These are phyloP conservation scores for Lagenidium giganteum DNA, from an alignment of 352 stramenopile genomes.

Conservation along the genomic window DNA sequence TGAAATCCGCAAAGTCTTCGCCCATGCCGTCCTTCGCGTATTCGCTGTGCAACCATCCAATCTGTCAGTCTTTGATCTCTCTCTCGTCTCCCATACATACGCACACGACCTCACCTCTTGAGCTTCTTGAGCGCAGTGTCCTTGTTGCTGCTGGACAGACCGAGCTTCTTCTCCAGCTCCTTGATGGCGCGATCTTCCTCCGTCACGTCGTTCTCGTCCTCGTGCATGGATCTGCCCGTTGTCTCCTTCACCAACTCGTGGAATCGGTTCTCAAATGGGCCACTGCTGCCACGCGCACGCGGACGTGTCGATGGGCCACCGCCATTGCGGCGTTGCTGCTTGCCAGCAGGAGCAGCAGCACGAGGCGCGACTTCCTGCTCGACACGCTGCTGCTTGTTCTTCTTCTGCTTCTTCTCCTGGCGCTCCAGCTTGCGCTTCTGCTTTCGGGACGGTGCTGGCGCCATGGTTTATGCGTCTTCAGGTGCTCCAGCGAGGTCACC, in stretches of 20 bases:
- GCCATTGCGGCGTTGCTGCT: slow-evolving; percentile 6
- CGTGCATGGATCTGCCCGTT: slow-evolving; percentile 28
- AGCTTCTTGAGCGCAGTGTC: slow-evolving; percentile 51
- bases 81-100: not conserved
- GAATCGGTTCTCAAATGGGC: slow-evolving; percentile 66
- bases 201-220: slow-evolving; percentile 22
- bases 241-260: slow-evolving; percentile 73
- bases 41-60: slow-evolving; percentile 34
- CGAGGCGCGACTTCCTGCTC: not conserved
- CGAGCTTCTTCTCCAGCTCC: slow-evolving; percentile 67
- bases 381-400: slow-evolving; percentile 52
- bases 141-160: slow-evolving; percentile 40
- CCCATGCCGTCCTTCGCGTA: slow-evolving; percentile 75
- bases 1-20: slow-evolving; percentile 79
- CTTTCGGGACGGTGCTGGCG: slow-evolving; percentile 42
- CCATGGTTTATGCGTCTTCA: slow-evolving; percentile 17
- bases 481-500: too few species aligned
- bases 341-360: not conserved
- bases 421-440: slow-evolving; percentile 75
- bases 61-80: too few species aligned
- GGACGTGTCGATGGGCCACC: slow-evolving; percentile 2
- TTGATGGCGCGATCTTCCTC: slow-evolving; percentile 63
- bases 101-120: slow-evolving; percentile 36
- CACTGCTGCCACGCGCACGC: slow-evolving; percentile 1
- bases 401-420: slow-evolving; percentile 70